Evolutionary conservation across 176 grass and related monocot species (phyloP).

Genomic region (Cymbopogon citratus): DNA sequence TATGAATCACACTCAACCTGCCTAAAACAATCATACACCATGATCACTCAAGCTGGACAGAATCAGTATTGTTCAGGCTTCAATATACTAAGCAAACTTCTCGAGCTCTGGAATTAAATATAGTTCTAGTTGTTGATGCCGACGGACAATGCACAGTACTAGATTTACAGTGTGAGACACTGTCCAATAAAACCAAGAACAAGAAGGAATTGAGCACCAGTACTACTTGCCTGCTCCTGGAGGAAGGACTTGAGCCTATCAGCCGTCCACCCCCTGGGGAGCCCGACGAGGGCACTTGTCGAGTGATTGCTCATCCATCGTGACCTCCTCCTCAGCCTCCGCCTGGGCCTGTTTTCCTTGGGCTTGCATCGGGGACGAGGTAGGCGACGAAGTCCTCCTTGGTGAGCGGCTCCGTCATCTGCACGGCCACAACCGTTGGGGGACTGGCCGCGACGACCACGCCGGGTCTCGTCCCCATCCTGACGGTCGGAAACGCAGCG

Average conservation of each 20-base stretch:
- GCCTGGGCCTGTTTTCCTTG: conserved; percentile 37
- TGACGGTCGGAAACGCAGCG: too few relatives aligned
- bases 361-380: conserved; percentile 81
- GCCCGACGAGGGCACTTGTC: conserved; percentile 82
- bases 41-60: neutral
- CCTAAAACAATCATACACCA: neutral
- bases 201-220: neutral
- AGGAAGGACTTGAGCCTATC: conserved; percentile 68
- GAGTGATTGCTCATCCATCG: conserved; percentile 43
- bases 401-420: conserved; percentile 69
- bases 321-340: conserved; percentile 27
- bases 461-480: conserved; percentile 21
- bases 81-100: neutral
- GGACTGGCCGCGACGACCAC: conserved; percentile 65
- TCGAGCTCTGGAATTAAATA: neutral
- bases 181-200: too few relatives aligned
- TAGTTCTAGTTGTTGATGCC: neutral
- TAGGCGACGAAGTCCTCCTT: conserved; percentile 88
- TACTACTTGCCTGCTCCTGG: conserved; percentile 47
- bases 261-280: conserved; percentile 54
- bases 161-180: neutral
- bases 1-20: neutral
- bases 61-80: neutral
- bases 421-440: conserved; percentile 75
- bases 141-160: too few relatives aligned